These are phyloP conservation scores for Trichophyton schoenleinii DNA, from an alignment of 2,329 filamentous ascomycete species.

Conservation along the genomic window DNA sequence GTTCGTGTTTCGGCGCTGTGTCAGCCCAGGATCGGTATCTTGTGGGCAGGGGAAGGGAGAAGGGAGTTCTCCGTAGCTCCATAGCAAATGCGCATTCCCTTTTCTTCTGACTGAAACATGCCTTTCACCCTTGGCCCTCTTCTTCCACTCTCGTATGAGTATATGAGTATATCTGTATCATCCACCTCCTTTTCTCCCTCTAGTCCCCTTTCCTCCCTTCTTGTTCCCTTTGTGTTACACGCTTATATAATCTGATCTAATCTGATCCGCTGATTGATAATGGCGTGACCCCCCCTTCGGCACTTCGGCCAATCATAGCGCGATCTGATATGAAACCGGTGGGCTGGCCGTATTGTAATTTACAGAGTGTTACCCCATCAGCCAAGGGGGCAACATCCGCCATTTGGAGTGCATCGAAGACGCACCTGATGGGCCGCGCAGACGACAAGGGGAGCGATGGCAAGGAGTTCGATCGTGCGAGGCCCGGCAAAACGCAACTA, in stretches of 20 bases:
- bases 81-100: background rate
- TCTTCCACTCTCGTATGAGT: background rate
- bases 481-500: background rate
- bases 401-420: background rate
- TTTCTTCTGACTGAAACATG: background rate
- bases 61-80: background rate
- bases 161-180: background rate
- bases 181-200: background rate
- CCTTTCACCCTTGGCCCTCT: background rate
- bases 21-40: background rate
- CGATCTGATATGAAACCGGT: background rate
- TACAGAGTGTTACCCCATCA: background rate
- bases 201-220: background rate
- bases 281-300: background rate
- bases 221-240: no score
- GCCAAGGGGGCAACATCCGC: background rate
- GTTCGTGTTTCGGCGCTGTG: background rate
- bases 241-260: slow-evolving; percentile 8
- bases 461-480: background rate
- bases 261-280: slow-evolving; percentile 12
- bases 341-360: background rate
- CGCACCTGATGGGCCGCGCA: background rate
- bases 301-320: background rate
- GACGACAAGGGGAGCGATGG: background rate
- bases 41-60: background rate